Evolutionary conservation across 441 rosid species (phyloP).

Genomic region (Dalechampia spathulata): DNA sequence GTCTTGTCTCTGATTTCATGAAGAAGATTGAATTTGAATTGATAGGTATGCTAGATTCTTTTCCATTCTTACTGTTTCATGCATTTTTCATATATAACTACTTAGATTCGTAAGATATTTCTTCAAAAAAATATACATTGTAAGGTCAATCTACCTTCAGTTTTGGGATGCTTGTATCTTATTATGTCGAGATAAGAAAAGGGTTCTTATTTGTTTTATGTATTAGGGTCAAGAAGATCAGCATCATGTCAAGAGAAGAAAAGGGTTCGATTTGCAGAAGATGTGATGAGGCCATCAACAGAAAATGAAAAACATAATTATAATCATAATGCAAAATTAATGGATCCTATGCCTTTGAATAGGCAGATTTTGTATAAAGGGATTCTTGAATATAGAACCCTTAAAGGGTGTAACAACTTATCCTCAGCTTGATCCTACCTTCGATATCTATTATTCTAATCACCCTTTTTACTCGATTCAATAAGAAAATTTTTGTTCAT

Average conservation of each 20-base stretch:
- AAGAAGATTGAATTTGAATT: constrained; percentile 56
- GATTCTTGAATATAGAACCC: constrained; percentile 20
- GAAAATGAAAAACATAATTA: constrained; percentile 32
- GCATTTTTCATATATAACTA: too few relatives aligned
- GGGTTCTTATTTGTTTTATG: too few relatives aligned
- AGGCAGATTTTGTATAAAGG: constrained; percentile 37
- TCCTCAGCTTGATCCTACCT: constrained; percentile 10
- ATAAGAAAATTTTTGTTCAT: too few relatives aligned
- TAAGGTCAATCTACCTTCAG: too few relatives aligned
- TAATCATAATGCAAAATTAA: background rate
- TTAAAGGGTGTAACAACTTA: constrained; percentile 5
- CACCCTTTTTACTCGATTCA: too few relatives aligned
- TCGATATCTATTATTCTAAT: too few relatives aligned
- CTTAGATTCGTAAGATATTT: too few relatives aligned
- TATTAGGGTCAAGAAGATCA: background rate
- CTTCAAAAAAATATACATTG: too few relatives aligned
- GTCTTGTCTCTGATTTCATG: constrained; percentile 74
- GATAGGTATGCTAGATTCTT: constrained; percentile 17
- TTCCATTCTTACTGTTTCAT: background rate
- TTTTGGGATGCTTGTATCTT: too few relatives aligned
- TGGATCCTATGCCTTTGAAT: constrained; percentile 31
- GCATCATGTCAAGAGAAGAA: constrained; percentile 27
- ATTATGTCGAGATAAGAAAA: too few relatives aligned
- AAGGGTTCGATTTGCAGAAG: constrained; percentile 66
- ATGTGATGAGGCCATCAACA: constrained; percentile 59